Base-by-base conservation (phyloP, 805 yeast species). In the Hanseniaspora clermontiae region DNA sequence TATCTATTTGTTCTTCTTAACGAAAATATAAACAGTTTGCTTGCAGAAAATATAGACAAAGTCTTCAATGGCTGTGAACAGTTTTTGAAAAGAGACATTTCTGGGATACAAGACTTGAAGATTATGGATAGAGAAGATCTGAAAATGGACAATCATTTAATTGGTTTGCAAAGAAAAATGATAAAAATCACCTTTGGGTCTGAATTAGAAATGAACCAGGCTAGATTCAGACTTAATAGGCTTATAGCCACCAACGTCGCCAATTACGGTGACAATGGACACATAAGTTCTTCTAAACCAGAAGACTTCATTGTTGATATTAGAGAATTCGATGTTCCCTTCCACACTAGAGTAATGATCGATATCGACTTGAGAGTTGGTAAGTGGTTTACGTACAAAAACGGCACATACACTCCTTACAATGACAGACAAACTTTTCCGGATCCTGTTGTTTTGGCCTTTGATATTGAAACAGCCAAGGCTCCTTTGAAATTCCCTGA, bases 401-500 rank as follows among this genome's bases (percentile, higher is more conserved):
- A 84, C 5, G 75, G 74, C 19, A 83, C 83, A 0, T 73, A 74
- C 14, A 71, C 81, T 4, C 70, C 70, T 10, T 78, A 82, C 59
- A 73, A 76, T 17, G 88, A 85, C 36, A 82, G 84, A 62, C 83
- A 90, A 50, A 95, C 95, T 40, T 95, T 95, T 70, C 96, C 98
- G 3, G 98, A 93, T 67, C 97, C 97, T 0, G 96, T 93, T 8
- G 91, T 95, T 1, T 68, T 93, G 65, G 98, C 98, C 0, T 93
- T 87, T 66, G 99, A 93, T 77, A 93, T 93, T 56, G 99, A 93
- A 74, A 93, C 99, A 1, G 88, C 97, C 14, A 93, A 93, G 67
- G 88, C 95, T 12, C 97, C 97, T 1, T 75, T 93, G 59, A 95
- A 93, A 67, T 93, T 93, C 62, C 99, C 99, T 0, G 98, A 88